Evolutionary conservation across 23 red algal species (phyloP).

Genomic region (Gracilaria domingensis): DNA sequence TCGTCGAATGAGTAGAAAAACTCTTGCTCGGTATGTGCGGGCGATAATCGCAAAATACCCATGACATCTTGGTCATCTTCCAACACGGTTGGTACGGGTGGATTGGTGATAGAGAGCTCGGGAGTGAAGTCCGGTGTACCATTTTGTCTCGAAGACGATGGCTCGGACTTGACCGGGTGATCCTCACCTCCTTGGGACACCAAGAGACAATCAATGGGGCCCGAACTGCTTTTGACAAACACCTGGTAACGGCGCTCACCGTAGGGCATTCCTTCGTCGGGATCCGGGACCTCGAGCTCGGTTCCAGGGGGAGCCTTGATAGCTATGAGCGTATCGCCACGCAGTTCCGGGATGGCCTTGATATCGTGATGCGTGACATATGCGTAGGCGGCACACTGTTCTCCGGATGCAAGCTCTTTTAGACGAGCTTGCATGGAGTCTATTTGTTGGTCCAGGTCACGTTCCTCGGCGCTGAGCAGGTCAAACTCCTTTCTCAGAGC

Average conservation of each 20-base stretch:
- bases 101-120: background rate
- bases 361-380: conserved; percentile 98
- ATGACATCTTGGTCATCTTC: conserved; percentile 59
- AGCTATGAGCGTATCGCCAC: conserved; percentile 89
- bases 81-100: background rate
- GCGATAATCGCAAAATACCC: conserved; percentile 50
- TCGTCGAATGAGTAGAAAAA: conserved; percentile 65
- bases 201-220: conserved; percentile 96
- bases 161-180: conserved; percentile 3
- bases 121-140: conserved; percentile 9
- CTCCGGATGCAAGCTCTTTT: conserved; percentile 73
- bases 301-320: conserved; percentile 96
- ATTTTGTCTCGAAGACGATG: conserved; percentile 25
- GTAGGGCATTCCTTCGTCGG: conserved; percentile 86
- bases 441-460: conserved; percentile 68
- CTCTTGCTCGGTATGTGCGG: conserved; percentile 49
- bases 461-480: conserved; percentile 71
- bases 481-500: conserved; percentile 64
- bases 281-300: conserved; percentile 88
- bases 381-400: conserved; percentile 77
- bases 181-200: conserved; percentile 76
- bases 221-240: conserved; percentile 77
- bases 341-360: conserved; percentile 79
- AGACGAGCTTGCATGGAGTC: conserved; percentile 57
- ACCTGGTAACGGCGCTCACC: conserved; percentile 85